Percentiles rank a stretch among this genome's conserved stretches.
Conservation (phyloP, 2,329 filamentous ascomycete species). For the Lachnellula willkommii region DNA sequence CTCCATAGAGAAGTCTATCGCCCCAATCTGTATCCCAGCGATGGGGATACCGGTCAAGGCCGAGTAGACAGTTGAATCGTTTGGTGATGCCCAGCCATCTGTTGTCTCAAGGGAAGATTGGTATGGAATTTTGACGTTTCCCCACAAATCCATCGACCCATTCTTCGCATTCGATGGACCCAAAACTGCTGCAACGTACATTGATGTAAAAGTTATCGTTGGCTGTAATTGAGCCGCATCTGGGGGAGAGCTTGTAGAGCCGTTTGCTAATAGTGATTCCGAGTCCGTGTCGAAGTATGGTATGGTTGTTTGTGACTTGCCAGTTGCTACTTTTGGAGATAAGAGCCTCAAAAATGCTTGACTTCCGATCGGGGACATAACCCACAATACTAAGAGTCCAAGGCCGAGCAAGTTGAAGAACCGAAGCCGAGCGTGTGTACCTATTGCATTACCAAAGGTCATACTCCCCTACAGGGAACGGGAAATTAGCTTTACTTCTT, state of each 20-base stretch:
- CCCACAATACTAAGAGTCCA: constrained; percentile 10
- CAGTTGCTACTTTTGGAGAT: neutral
- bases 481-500: no score
- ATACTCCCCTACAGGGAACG: neutral
- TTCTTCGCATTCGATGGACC: constrained; percentile 1
- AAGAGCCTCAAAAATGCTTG: constrained; percentile 7
- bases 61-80: constrained; percentile 1
- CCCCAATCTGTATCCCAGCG: neutral
- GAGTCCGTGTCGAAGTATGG: constrained; percentile 9
- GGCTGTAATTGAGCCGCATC: neutral
- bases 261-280: constrained; percentile 2
- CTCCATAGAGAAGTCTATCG: constrained; percentile 3
- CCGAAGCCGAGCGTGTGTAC: constrained; percentile 9
- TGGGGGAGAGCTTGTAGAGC: neutral
- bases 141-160: constrained; percentile 6
- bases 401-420: constrained; percentile 7
- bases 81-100: constrained; percentile 1
- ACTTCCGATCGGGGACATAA: constrained; percentile 16
- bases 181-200: constrained; percentile 6
- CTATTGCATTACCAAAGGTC: constrained; percentile 5
- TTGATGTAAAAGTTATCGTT: constrained; percentile 1
- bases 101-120: constrained; percentile 4
- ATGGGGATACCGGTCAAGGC: constrained; percentile 10
- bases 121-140: constrained; percentile 10
- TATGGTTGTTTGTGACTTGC: neutral